phyloP scores from a whole-genome alignment of 106 monocot genomes.

The Dendrobium huoshanense region DNA sequence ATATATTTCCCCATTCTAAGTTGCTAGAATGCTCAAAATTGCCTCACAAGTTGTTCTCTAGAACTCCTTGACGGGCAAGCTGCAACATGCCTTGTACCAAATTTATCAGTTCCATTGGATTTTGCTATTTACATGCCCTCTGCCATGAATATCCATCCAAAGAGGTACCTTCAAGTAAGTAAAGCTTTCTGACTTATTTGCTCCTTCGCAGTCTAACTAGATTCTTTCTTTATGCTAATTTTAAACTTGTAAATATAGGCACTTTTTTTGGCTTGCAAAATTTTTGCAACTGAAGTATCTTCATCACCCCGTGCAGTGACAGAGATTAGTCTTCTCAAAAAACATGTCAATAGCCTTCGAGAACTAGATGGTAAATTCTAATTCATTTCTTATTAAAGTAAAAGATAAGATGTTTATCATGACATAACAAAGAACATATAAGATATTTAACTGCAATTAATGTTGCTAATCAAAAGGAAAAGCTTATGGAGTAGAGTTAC shows the following conservation, averaged over 20 bases:
- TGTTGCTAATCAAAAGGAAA: background rate
- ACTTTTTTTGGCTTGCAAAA: slow-evolving; percentile 80
- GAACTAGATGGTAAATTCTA: slow-evolving; percentile 53
- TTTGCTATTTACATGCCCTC: slow-evolving; percentile 79
- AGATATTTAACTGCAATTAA: background rate
- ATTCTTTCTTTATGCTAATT: background rate
- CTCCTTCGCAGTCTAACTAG: background rate
- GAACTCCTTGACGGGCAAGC: slow-evolving; percentile 52
- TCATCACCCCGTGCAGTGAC: slow-evolving; percentile 13
- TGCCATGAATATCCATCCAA: slow-evolving; percentile 76
- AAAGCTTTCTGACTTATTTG: slow-evolving; percentile 3
- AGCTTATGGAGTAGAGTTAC: background rate
- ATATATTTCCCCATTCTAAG: slow-evolving; percentile 12
- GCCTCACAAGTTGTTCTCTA: slow-evolving; percentile 43
- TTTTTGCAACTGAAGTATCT: slow-evolving; percentile 39
- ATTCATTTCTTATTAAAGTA: background rate
- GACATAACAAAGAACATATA: background rate
- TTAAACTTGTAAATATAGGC: slow-evolving; percentile 33
- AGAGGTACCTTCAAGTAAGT: slow-evolving; percentile 80
- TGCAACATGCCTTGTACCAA: slow-evolving; percentile 62
- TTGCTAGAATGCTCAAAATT: slow-evolving; percentile 67
- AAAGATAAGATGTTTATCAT: background rate
- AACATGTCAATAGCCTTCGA: slow-evolving; percentile 40
- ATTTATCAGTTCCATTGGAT: slow-evolving; percentile 43
- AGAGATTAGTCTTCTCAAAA: slow-evolving; percentile 47